These are phyloP conservation scores for Phytophthora megakarya DNA, from an alignment of 352 stramenopile species.

Conservation along the genomic window DNA sequence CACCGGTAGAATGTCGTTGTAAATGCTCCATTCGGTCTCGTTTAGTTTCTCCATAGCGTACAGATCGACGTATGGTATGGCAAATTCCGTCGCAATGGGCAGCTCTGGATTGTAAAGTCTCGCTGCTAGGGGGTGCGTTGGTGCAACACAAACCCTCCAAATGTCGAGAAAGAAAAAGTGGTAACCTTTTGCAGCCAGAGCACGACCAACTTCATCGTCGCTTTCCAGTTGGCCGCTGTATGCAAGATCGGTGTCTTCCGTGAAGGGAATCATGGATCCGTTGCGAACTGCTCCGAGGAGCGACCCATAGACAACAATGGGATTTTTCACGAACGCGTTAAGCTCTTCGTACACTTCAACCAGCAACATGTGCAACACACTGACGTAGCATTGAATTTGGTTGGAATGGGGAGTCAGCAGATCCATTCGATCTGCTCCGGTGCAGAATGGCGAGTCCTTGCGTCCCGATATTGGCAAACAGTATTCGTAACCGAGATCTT, in stretches of 20 bases:
- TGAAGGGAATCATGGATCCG: slow-evolving; percentile 55
- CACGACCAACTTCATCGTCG: slow-evolving; percentile 14
- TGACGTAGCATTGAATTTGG: slow-evolving; percentile 46
- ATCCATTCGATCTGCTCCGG: slow-evolving; percentile 48
- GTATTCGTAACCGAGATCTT: slow-evolving; percentile 15
- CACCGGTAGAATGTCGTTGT: slow-evolving; percentile 14
- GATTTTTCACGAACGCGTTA: slow-evolving; percentile 18
- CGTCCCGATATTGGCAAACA: slow-evolving; percentile 57
- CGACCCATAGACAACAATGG: slow-evolving; percentile 43
- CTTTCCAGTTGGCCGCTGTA: slow-evolving; percentile 27
- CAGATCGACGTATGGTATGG: slow-evolving; percentile 46
- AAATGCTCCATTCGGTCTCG: slow-evolving; percentile 20
- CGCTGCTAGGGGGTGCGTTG: slow-evolving; percentile 33
- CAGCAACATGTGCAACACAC: slow-evolving; percentile 58
- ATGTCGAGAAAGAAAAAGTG: slow-evolving; percentile 51
- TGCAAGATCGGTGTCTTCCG: slow-evolving; percentile 51
- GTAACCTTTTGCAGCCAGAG: slow-evolving; percentile 48
- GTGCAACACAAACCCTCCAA: slow-evolving; percentile 46
- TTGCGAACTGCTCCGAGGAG: slow-evolving; percentile 59
- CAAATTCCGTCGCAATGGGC: slow-evolving; percentile 13
- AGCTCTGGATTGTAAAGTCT: slow-evolving; percentile 39
- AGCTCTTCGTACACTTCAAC: slow-evolving; percentile 59
- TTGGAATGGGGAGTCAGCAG: slow-evolving; percentile 31
- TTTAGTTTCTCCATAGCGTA: slow-evolving; percentile 32
- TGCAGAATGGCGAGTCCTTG: slow-evolving; percentile 51